Evolutionary conservation across 2,329 filamentous ascomycete genomes (phyloP), one percentile per base, ranked within the genome.

Genomic region (Sclerotinia spermophila): DNA sequence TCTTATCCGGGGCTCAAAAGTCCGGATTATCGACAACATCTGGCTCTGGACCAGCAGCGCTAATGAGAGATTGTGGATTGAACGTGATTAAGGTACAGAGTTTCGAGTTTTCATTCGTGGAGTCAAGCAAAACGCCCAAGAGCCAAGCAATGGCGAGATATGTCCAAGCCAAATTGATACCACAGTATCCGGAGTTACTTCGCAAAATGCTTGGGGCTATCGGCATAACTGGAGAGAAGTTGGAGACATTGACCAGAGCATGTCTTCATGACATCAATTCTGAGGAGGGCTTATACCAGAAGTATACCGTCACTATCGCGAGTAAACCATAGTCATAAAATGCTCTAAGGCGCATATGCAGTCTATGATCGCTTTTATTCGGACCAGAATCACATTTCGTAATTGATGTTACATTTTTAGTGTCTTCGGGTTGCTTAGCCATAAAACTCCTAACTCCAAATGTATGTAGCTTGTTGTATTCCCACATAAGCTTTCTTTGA

Each of bases 101-200:
- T n/a, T 69, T 69, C n/a, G 68, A 69, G 30, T 69, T 65, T 24
- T 69, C 68, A 40, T 69, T 69, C 11, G 40, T 44, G 21, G 59
- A 48, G 6, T 69, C 68, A 15, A 38, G 10, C 27, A 45, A 65
- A 53, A 66, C 68, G n/a, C 68, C 68, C 3, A 30, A 35, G 11
- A 65, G 68, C 30, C 68, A 69, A 30, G 48, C 59, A 30, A 69
- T 69, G 68, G 59, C 59, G 33, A 69, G 59, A 27, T 69, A 69
- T 45, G 68, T 69, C 21, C 48, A 65, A 33, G 68, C 59, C 7
- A 65, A 69, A 66, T 65, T 66, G 68, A 45, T 69, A 56, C 59
- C 68, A 44, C 59, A 65, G 42, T 65, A 69, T 56, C 59, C 48
- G 13, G 68, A 65, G 24, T 53, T 69, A 15, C 40, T 69, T 13